Percentiles rank a stretch among this genome's conserved stretches.
These are phyloP conservation scores for Metschnikowia similis DNA, from an alignment of 805 yeast genomes.

Conservation along the genomic window DNA sequence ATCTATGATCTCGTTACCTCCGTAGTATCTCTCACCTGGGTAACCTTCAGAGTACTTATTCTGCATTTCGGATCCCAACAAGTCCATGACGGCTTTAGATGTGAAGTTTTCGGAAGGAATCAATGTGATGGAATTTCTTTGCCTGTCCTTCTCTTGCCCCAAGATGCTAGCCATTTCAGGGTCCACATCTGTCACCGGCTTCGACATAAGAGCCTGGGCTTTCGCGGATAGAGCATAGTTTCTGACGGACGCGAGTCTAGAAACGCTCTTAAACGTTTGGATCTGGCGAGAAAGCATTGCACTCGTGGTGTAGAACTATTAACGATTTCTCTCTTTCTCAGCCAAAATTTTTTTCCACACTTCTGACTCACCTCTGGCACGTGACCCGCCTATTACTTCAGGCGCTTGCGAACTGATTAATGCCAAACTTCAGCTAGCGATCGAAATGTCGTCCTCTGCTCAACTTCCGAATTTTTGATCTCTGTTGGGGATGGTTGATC, in stretches of 20 bases:
- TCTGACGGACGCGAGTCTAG: slow-evolving; percentile 9
- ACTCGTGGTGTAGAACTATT: not conserved
- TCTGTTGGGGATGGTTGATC: too few relatives aligned
- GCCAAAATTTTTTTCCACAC: not conserved
- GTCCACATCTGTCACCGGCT: slow-evolving; percentile 62
- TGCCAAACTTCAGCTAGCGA: too few relatives aligned
- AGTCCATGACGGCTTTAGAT: slow-evolving; percentile 89
- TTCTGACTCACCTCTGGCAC: slow-evolving; percentile 2
- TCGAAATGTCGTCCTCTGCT: too few relatives aligned
- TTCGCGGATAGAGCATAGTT: slow-evolving; percentile 62
- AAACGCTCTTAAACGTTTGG: slow-evolving; percentile 24
- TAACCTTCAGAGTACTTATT: slow-evolving; percentile 98
- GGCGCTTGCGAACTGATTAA: not conserved
- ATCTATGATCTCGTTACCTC: slow-evolving; percentile 95
- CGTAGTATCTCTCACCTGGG: slow-evolving; percentile 97
- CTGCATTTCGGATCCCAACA: slow-evolving; percentile 93
- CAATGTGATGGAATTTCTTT: slow-evolving; percentile 84
- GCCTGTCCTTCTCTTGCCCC: slow-evolving; percentile 75
- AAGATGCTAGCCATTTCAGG: slow-evolving; percentile 83
- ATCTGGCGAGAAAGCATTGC: slow-evolving; percentile 28
- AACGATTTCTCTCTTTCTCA: not conserved
- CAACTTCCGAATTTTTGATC: too few relatives aligned
- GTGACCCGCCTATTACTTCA: not conserved
- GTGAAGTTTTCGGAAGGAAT: slow-evolving; percentile 97
- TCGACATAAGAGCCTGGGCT: slow-evolving; percentile 64